Conservation (phyloP, 140 eudicot species). For the Oenanthe javanica region DNA sequence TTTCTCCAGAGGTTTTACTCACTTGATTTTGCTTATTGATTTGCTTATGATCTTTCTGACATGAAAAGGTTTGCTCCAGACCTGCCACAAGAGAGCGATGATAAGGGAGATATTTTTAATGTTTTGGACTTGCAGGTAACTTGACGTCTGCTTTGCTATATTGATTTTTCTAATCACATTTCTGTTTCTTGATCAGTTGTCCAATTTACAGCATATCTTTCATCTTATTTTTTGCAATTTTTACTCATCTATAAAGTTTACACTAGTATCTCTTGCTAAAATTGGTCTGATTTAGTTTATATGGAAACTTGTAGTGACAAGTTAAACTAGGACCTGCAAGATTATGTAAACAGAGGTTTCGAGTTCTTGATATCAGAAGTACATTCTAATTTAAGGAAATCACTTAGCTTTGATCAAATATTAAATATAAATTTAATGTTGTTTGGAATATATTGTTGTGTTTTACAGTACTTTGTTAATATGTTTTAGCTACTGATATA, state of each 20-base stretch:
- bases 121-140: conserved; percentile 45
- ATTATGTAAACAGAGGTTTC: too few relatives aligned
- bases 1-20: too few relatives aligned
- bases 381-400: neutral
- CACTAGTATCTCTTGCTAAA: neutral
- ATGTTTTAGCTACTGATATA: neutral
- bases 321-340: too few relatives aligned
- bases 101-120: conserved; percentile 32
- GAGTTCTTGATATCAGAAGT: neutral
- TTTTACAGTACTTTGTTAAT: neutral
- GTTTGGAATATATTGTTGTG: too few relatives aligned
- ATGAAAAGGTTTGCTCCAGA: conserved; percentile 29
- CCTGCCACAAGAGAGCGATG: conserved; percentile 28
- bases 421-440: too few relatives aligned
- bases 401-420: too few relatives aligned
- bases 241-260: too few relatives aligned
- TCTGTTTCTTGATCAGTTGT: conserved; percentile 19
- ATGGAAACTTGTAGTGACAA: neutral
- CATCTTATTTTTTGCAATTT: neutral
- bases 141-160: neutral
- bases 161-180: neutral
- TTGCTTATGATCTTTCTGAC: neutral
- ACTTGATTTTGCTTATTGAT: too few relatives aligned
- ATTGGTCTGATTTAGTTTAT: too few relatives aligned
- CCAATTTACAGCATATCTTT: neutral